Conservation (phyloP, 1,284 basidiomycete genomes). For the Trichosporon faecale region DNA sequence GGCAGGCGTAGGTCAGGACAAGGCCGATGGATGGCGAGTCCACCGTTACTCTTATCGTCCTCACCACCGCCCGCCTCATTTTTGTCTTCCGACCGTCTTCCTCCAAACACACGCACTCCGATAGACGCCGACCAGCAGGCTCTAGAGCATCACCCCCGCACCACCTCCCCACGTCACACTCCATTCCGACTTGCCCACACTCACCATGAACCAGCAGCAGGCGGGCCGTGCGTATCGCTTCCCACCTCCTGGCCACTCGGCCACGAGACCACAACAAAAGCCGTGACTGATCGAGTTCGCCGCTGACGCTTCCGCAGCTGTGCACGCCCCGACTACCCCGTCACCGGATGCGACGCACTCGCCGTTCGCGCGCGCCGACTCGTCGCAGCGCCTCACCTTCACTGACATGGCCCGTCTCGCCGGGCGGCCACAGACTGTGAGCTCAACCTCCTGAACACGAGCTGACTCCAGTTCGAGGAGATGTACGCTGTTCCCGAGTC, state of each 20-base stretch:
- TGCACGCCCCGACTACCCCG: slow-evolving; percentile 1
- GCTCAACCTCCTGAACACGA: slow-evolving; percentile 38
- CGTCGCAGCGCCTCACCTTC: slow-evolving; percentile 56
- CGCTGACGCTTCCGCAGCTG: slow-evolving; percentile 11
- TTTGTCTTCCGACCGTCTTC: not conserved
- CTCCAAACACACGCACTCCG: not conserved
- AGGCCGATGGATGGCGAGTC: slow-evolving; percentile 3
- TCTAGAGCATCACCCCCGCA: not conserved
- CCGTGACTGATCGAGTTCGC: not conserved
- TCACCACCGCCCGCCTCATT: not conserved
- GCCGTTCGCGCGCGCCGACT: slow-evolving; percentile 64
- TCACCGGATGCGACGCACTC: slow-evolving; percentile 56
- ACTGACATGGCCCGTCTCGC: slow-evolving; percentile 65
- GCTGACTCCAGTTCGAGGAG: slow-evolving; percentile 73
- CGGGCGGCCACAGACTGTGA: slow-evolving; percentile 75
- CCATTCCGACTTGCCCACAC: not conserved
- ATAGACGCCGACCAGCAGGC: not conserved
- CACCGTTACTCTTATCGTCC: not conserved
- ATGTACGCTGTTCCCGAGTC: slow-evolving; percentile 98
- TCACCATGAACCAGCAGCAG: slow-evolving; percentile 14
- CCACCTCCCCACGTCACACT: not conserved
- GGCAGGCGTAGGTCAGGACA: not conserved
- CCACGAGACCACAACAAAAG: not conserved
- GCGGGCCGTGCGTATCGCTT: slow-evolving; percentile 17
- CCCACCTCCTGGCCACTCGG: not conserved